A percentile compares a stretch with the other conserved stretches of the same genome.
phyloP scores from a whole-genome alignment of 164 flowering plant species.

The Amborella trichopoda region DNA sequence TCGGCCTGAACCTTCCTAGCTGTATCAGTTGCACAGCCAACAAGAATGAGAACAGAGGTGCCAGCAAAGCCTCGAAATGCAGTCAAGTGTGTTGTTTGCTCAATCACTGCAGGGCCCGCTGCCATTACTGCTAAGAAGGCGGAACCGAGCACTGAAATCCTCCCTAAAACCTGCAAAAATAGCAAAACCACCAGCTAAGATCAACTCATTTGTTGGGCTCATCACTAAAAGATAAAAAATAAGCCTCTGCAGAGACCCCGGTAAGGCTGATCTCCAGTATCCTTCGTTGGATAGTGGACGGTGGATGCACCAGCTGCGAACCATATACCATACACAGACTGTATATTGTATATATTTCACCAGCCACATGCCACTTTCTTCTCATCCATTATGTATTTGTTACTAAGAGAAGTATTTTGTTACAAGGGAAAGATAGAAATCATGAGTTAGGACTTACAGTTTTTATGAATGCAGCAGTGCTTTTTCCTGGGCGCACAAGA shows the following conservation, averaged over 20 bases:
- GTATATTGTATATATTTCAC: no score
- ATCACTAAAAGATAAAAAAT: no score
- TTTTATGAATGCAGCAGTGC: slow-evolving; percentile 76
- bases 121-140: slow-evolving; percentile 84
- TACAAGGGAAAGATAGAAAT: no score
- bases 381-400: no score
- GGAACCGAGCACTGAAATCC: slow-evolving; percentile 96
- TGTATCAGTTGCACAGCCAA: slow-evolving; percentile 98
- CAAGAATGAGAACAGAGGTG: slow-evolving; percentile 96
- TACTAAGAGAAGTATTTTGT: no score
- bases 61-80: slow-evolving; percentile 99
- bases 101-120: slow-evolving; percentile 89
- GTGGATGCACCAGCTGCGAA: no score
- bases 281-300: no score
- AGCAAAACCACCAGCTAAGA: slow-evolving; percentile 4
- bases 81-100: slow-evolving; percentile 80
- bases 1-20: slow-evolving; percentile 98
- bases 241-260: no score
- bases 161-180: slow-evolving; percentile 63
- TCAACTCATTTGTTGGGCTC: no score
- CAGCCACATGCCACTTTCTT: no score
- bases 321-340: no score
- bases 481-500: slow-evolving; percentile 94
- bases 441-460: slow-evolving; percentile 57
- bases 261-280: no score